Evolutionary conservation across 305 asterid genomes (phyloP), one percentile per base, ranked within the genome.

Genomic region (Fraxinus angustifolia): DNA sequence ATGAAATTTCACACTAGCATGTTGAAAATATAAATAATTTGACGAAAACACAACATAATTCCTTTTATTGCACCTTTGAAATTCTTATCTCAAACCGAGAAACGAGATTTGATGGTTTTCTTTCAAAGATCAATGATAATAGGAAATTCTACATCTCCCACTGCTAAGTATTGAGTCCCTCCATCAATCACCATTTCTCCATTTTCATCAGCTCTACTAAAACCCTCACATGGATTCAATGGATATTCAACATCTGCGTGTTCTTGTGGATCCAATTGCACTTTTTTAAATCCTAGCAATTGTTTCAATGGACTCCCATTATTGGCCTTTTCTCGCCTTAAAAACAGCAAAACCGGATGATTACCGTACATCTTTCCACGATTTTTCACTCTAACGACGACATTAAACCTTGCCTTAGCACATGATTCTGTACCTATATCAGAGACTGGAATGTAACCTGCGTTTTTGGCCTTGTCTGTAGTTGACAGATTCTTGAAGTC

Each of bases 221-320:
- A 88, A 28, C 89, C 92, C 84, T 88, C 89, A 80, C 98, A 94
- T 38, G 98, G 98, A 78, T 70, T 87, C 75, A 95, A 85, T 78
- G 76, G 76, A 82, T 91, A 90, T 77, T 85, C 88, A 56, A 92
- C 60, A 21, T 78, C 60, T 30, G 74, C 87, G 56, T 78, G 84
- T 23, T 83, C 88, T n/a, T 88, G 78, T 16, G 85, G 88, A 35
- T 80, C 72, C 82, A 93, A 77, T 3, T 82, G 86, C 31, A 92
- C 89, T n/a, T 89, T 86, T 17, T 83, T 80, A 72, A 93, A 92
- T 11, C 93, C 98, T 11, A 94, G 84, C 90, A 94, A 45, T 65
- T 91, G 92, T 80, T 91, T 94, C 71, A 85, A 7, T 28, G 95
- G 95, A 7, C 77, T 84, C 8, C 82, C 89, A 16, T 85, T 70